Percentiles rank a stretch among this genome's conserved stretches.
These are phyloP conservation scores for Sclerospora graminicola DNA, from an alignment of 352 stramenopile genomes.

Conservation along the genomic window DNA sequence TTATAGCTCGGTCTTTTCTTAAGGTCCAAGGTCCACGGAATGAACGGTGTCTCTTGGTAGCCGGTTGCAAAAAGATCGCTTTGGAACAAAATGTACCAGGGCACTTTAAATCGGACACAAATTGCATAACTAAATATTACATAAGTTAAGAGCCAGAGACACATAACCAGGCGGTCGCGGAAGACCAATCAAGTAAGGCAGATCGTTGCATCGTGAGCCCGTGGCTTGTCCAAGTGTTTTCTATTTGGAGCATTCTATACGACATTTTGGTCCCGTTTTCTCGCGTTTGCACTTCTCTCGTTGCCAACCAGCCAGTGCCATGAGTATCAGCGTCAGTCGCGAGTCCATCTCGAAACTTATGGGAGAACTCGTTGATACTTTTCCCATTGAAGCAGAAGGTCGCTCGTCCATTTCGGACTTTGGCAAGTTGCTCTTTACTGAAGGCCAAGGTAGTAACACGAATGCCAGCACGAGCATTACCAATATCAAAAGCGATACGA, in stretches of 20 bases:
- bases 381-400: slow-evolving; percentile 65
- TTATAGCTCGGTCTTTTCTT: slow-evolving; percentile 6
- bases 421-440: slow-evolving; percentile 77
- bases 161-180: slow-evolving; percentile 2
- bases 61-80: slow-evolving; percentile 4
- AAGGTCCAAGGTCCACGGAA: not conserved
- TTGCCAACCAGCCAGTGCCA: slow-evolving; percentile 4
- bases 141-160: slow-evolving; percentile 11
- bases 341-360: slow-evolving; percentile 84
- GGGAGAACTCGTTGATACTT: slow-evolving; percentile 72
- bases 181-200: no score
- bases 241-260: not conserved
- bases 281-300: slow-evolving; percentile 4
- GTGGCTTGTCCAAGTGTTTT: slow-evolving; percentile 1
- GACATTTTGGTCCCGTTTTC: slow-evolving; percentile 8
- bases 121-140: slow-evolving; percentile 1
- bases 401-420: slow-evolving; percentile 81
- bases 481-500: not conserved
- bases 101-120: no score
- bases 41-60: no score
- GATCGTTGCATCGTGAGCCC: not conserved
- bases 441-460: slow-evolving; percentile 29
- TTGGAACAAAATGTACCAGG: no score
- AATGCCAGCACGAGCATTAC: not conserved
- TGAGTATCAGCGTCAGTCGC: slow-evolving; percentile 71